Conservation (phyloP, 2,329 filamentous ascomycete species). For the Pleomassaria siparia region DNA sequence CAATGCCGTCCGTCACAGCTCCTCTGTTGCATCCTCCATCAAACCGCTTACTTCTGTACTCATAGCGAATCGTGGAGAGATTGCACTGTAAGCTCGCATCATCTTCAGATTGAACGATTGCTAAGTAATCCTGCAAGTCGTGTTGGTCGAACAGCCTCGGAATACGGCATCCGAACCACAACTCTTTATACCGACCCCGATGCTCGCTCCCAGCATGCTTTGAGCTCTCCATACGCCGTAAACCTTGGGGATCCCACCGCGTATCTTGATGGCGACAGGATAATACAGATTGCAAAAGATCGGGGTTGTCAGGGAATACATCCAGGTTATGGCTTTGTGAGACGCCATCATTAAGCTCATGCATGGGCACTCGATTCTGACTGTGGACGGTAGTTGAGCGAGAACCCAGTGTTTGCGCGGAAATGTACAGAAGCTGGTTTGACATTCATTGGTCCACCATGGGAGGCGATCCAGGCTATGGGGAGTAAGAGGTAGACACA, state of each 20-base stretch:
- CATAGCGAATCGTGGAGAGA: constrained; percentile 96
- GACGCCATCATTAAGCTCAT: constrained; percentile 10
- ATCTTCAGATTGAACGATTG: neutral
- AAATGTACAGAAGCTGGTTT: constrained; percentile 88
- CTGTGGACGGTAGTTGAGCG: constrained; percentile 61
- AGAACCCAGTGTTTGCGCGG: constrained; percentile 88
- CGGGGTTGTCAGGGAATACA: constrained; percentile 89
- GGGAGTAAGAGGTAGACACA: constrained; percentile 75
- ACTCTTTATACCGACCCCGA: constrained; percentile 96
- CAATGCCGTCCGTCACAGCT: constrained; percentile 35
- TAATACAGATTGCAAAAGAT: constrained; percentile 83
- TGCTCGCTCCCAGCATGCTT: constrained; percentile 80
- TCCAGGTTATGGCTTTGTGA: constrained; percentile 85
- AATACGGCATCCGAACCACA: constrained; percentile 88
- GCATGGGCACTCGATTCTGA: constrained; percentile 14
- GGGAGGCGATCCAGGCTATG: constrained; percentile 76
- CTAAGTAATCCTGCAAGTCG: constrained; percentile 51
- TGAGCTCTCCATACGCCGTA: constrained; percentile 79
- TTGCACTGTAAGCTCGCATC: constrained; percentile 64
- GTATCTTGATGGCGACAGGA: constrained; percentile 91
- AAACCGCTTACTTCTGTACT: constrained; percentile 72
- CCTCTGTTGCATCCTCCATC: constrained; percentile 26
- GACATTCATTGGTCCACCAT: constrained; percentile 90
- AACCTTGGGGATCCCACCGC: constrained; percentile 80
- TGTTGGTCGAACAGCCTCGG: constrained; percentile 83